Conservation (phyloP, 2,329 filamentous ascomycete species). For the Talaromyces sp. region DNA sequence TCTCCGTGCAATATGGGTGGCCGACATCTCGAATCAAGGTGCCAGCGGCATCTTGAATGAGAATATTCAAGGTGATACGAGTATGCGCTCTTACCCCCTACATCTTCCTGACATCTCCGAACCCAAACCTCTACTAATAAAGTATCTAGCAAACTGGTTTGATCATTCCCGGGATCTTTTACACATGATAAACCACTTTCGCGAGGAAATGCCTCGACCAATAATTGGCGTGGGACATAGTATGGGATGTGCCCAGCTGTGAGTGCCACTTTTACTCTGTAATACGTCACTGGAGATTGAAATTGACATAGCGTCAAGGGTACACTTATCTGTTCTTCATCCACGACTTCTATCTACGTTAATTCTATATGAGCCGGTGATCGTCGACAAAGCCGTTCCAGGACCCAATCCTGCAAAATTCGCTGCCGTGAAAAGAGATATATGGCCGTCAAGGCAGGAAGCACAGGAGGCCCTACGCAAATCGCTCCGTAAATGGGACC, state of each 20-base stretch:
- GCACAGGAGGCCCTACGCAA: slow-evolving; percentile 14
- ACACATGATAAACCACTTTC: slow-evolving; percentile 43
- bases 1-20: slow-evolving; percentile 76
- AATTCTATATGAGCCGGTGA: slow-evolving; percentile 4
- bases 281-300: too few species aligned
- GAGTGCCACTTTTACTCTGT: neutral
- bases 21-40: slow-evolving; percentile 75
- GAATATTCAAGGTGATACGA: slow-evolving; percentile 66
- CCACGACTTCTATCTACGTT: neutral
- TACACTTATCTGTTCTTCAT: slow-evolving; percentile 8
- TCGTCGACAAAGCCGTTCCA: neutral
- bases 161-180: slow-evolving; percentile 77
- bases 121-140: neutral
- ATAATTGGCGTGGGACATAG: slow-evolving; percentile 80
- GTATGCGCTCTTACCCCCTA: slow-evolving; percentile 11
- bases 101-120: neutral
- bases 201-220: slow-evolving; percentile 46
- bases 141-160: slow-evolving; percentile 61
- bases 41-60: slow-evolving; percentile 71
- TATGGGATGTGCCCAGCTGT: slow-evolving; percentile 69
- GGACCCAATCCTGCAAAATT: neutral
- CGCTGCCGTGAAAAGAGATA: neutral
- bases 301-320: neutral
- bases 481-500: slow-evolving; percentile 18
- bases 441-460: neutral